Evolutionary conservation across 2,329 filamentous ascomycete species (phyloP).

Genomic region (Aspergillus bombycis): DNA sequence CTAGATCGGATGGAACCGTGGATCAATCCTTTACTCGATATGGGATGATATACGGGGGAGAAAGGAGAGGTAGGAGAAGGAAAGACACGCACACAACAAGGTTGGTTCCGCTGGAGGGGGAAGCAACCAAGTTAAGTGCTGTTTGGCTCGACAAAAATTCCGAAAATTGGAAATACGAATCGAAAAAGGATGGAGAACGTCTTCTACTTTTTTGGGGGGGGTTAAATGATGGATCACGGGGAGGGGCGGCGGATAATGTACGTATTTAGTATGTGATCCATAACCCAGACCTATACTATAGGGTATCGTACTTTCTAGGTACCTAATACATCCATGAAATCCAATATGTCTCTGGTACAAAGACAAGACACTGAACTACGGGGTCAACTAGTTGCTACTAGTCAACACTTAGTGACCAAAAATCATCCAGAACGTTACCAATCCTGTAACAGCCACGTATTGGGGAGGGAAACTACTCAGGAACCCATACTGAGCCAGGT

Average conservation of each 20-base stretch:
- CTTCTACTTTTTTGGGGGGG: not conserved
- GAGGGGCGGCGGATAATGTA: constrained; percentile 3
- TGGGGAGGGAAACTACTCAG: not conserved
- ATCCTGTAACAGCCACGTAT: not conserved
- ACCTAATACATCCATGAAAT: not conserved
- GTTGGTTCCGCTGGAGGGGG: not conserved
- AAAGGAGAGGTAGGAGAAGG: constrained; percentile 1
- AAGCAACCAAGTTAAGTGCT: not conserved
- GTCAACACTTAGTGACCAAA: not conserved
- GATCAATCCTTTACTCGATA: constrained; percentile 3
- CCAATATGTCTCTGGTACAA: not conserved
- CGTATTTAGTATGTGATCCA: not conserved
- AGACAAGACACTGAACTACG: not conserved
- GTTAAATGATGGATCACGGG: constrained; percentile 1
- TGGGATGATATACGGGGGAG: not conserved
- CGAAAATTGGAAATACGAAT: not conserved
- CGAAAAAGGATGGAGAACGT: not conserved
- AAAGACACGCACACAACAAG: not conserved
- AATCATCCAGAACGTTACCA: not conserved
- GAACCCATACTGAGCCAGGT: not conserved
- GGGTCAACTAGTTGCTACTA: not conserved
- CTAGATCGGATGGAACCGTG: constrained; percentile 6
- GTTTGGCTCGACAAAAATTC: not conserved
- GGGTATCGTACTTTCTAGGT: not conserved
- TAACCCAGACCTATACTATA: not conserved